Base-by-base conservation (phyloP, 2,329 filamentous ascomycete species). In the Calonectria hawksworthii region DNA sequence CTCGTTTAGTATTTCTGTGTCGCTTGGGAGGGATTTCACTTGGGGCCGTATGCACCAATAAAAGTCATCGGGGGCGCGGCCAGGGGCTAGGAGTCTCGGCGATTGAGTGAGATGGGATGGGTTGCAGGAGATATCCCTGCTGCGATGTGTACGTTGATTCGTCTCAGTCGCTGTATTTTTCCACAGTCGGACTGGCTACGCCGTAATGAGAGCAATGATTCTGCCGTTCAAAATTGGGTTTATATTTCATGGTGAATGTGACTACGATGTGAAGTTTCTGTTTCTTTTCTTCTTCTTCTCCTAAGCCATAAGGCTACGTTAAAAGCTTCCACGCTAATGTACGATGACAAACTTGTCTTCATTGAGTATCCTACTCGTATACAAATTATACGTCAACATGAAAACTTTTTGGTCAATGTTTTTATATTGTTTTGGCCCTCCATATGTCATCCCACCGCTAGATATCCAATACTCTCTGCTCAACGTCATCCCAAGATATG, bases 141-240 rank as follows among this genome's bases (percentile, higher is more conserved):
- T 72, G 67, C 66, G 61, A 67, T 75, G 76, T 80, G 76, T 79
- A 77, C 66, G 71, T 63, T 74, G 72, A 76, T 71, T 77, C 72
- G 73, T 59, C 72, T 76, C 74, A 72, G 74, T 67, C 74, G 78
- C 74, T 81, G 80, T 82, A 78, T 77, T 74, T 81, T 74, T 26
- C 54, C 54, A 44, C 73, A 77, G 74, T 76, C 71, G 75, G 77
- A 69, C 70, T 79, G 76, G 78, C 70, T 71, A 82, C 77, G 80
- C 70, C 75, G 77, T 81, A 80, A 84, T 79, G 82, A 83, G 71
- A 81, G 78, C 78, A 82, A 83, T 77, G 79, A 83, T 76, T 77
- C 75, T 73, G 61, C 68, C 76, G 73, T 63, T 63, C 16, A 63
- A 63, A 56, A 38, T 18, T 38, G 36, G 44, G 23, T 41, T 38